phyloP scores from a whole-genome alignment of 2,329 filamentous ascomycete species.

The Aspergillus versicolor region DNA sequence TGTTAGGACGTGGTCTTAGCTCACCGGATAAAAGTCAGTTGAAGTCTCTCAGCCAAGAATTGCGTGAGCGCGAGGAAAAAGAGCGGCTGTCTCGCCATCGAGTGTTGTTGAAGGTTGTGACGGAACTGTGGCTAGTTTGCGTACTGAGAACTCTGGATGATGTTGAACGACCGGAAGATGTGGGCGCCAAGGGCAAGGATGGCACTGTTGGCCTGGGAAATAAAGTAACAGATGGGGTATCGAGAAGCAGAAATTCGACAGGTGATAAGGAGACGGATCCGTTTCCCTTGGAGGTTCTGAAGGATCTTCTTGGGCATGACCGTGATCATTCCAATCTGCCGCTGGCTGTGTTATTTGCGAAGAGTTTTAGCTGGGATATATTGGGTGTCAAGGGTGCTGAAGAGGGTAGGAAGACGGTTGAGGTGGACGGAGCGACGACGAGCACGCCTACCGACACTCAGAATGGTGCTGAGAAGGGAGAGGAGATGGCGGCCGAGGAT shows the following conservation, averaged over 20 bases:
- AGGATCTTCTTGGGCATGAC: constrained; percentile 91
- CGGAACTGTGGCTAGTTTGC: constrained; percentile 92
- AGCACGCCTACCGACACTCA: constrained; percentile 48
- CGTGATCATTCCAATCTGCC: constrained; percentile 89
- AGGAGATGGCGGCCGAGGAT: constrained; percentile 49
- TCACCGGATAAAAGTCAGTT: constrained; percentile 83
- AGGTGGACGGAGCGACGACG: constrained; percentile 70
- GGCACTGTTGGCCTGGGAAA: constrained; percentile 35
- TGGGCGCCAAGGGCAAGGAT: constrained; percentile 56
- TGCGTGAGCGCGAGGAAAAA: constrained; percentile 93
- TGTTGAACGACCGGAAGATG: constrained; percentile 63
- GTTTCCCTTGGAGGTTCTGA: constrained; percentile 95
- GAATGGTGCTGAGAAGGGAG: constrained; percentile 47
- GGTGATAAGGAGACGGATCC: constrained; percentile 75
- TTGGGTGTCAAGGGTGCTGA: constrained; percentile 72
- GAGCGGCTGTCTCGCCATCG: constrained; percentile 85
- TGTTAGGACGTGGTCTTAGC: constrained; percentile 84
- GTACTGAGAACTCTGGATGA: constrained; percentile 79
- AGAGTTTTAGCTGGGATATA: constrained; percentile 94
- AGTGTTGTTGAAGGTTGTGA: constrained; percentile 82
- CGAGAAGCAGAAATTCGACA: constrained; percentile 60
- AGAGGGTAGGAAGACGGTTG: constrained; percentile 79
- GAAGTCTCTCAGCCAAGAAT: constrained; percentile 75
- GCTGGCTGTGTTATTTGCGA: constrained; percentile 90
- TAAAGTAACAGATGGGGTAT: constrained; percentile 54